Percentiles rank a stretch among this genome's conserved stretches.
Conservation (phyloP, 768 basidiomycete genomes). For the Russula emetica region DNA sequence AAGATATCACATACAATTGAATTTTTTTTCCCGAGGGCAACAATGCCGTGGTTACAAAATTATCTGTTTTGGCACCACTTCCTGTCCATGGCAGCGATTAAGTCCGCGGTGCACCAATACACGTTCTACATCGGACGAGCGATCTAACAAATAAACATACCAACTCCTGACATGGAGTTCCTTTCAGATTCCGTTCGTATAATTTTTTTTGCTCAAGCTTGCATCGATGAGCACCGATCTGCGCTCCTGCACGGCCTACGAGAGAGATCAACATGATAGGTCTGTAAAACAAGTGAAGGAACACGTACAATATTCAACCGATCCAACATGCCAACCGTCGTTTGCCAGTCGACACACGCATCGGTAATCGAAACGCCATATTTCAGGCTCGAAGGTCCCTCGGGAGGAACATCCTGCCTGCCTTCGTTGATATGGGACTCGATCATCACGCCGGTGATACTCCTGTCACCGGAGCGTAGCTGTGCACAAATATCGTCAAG, state of each 20-base stretch:
- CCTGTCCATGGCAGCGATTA: background rate
- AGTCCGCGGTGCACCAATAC: background rate
- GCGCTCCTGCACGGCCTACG: conserved; percentile 22
- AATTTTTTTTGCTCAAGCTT: background rate
- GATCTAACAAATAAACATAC: background rate
- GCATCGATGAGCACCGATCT: conserved; percentile 10
- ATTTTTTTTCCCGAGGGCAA: background rate
- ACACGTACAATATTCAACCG: conserved; percentile 52
- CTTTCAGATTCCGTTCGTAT: background rate
- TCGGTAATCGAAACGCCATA: conserved; percentile 88
- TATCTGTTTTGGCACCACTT: background rate
- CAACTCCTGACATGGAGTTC: background rate
- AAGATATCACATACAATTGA: background rate
- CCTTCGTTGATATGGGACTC: conserved; percentile 93
- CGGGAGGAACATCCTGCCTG: conserved; percentile 76
- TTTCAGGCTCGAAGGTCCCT: conserved; percentile 64
- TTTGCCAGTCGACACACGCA: conserved; percentile 84
- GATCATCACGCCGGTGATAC: conserved; percentile 95
- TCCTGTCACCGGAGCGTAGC: conserved; percentile 59
- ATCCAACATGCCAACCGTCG: conserved; percentile 71
- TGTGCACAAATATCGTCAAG: conserved; percentile 68
- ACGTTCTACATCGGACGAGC: background rate
- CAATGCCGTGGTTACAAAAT: background rate
- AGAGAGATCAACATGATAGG: background rate
- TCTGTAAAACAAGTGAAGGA: background rate